Percentiles rank a stretch among this genome's conserved stretches.
Conservation (phyloP, 805 yeast genomes). For the Saccharomyces eubayanus region DNA sequence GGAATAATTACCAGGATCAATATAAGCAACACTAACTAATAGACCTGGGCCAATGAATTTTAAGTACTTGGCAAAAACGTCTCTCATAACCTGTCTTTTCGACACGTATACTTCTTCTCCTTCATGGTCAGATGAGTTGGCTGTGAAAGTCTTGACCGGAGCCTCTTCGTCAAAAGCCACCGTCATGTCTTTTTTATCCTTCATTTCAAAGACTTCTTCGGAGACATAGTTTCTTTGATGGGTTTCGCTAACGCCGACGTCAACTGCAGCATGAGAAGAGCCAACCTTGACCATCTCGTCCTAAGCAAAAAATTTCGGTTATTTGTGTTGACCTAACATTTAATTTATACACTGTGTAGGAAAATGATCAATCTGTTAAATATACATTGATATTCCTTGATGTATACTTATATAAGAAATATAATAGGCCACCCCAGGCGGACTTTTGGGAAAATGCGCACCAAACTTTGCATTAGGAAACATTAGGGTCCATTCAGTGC, state of each 20-base stretch:
- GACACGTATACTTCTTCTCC: background rate
- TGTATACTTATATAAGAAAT: no score
- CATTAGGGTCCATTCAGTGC: background rate
- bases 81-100: slow-evolving; percentile 1
- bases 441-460: no score
- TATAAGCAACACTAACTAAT: slow-evolving; percentile 81
- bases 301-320: background rate
- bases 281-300: background rate
- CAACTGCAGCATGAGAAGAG: background rate
- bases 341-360: background rate
- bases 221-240: background rate
- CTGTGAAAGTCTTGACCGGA: background rate
- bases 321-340: background rate
- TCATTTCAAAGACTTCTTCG: background rate
- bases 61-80: slow-evolving; percentile 41
- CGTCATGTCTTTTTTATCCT: background rate
- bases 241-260: background rate
- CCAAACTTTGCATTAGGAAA: background rate
- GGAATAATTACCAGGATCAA: slow-evolving; percentile 91
- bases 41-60: slow-evolving; percentile 82
- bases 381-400: no score
- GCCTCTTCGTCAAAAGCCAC: background rate
- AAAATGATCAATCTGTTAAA: no score
- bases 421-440: no score
- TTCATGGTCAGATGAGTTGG: background rate